Evolutionary conservation across 164 flowering plant genomes (phyloP), one percentile per base, ranked within the genome.

Genomic region (Magnolia changhungtana): DNA sequence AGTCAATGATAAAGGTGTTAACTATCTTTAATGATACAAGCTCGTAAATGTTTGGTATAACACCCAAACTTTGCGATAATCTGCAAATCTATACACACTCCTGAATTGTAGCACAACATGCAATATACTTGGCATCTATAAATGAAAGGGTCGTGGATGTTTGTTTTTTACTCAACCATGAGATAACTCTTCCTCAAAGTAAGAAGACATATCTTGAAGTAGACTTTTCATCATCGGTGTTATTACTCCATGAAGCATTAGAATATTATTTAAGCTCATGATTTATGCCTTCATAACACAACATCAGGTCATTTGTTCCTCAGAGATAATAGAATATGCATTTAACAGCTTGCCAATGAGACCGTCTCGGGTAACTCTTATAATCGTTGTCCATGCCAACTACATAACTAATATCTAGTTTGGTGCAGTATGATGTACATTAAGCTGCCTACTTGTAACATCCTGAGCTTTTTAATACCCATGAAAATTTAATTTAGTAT

Each of bases 181-280:
- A 14, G 50, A 45, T 14, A 6, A 6, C 72, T 10, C 50, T 50
- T 2, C 72, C 52, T n/a, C 49, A 16, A 2, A 29, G 29, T 7
- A 70, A 7, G 31, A 70, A 45, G 9, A 70, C 72, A 70, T 70
- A 70, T 11, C 72, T 50, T 45, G 20, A 70, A 37, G 18, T 29
- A n/a, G 72, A 70, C 20, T 70, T 70, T 10, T 2, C 0, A 7
- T 70, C 51, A 14, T 70, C 51, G 9, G 14, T 3, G 2, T 45
- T 11, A 16, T 29, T 45, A 29, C 8, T 7, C 9, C 23, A 70
- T 0, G 23, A 8, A 18, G 51, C n/a, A 70, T 70, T 50, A 8
- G 72, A 70, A 37, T 70, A 70, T 45, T 11, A 51, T 13, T 58
- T 58, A 3, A 58, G 8, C 19, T 18, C 19, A 3, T 7, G 19